Evolutionary conservation across 306 rosid species (phyloP).

Genomic region (Argentina anserina): DNA sequence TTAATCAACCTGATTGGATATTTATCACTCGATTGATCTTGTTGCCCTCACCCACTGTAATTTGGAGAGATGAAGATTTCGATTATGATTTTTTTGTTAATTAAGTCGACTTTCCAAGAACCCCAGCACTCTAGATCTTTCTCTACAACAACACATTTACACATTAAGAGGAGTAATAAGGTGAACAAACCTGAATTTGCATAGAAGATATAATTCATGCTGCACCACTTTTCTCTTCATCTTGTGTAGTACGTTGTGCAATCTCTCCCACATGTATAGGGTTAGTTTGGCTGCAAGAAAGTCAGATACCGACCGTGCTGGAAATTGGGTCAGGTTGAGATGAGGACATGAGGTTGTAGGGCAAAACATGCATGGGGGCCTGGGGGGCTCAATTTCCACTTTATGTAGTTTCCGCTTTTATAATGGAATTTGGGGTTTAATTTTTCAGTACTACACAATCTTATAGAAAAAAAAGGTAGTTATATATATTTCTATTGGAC

Average conservation of each 20-base stretch:
- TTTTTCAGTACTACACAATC: too few species aligned
- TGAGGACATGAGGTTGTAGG: constrained; percentile 6
- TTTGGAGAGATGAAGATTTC: neutral
- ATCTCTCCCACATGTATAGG: constrained; percentile 1
- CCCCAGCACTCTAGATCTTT: constrained; percentile 14
- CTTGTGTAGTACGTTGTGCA: too few species aligned
- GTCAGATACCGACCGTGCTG: neutral
- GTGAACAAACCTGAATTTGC: neutral
- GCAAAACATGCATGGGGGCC: neutral
- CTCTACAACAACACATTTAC: constrained; percentile 4
- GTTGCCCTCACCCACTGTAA: neutral
- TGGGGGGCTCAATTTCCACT: neutral
- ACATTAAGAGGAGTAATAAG: neutral
- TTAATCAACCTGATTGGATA: neutral
- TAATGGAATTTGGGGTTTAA: too few species aligned
- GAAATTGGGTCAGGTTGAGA: neutral
- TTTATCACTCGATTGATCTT: constrained; percentile 1
- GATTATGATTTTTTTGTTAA: neutral
- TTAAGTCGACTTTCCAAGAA: neutral
- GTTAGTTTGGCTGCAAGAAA: neutral
- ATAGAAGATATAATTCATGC: neutral
- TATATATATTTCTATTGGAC: too few species aligned
- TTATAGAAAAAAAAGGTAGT: too few species aligned
- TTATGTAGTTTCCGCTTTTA: too few species aligned
- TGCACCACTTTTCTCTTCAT: neutral